Percentiles rank a stretch among this genome's conserved stretches.
Conservation (phyloP, 2,329 filamentous ascomycete species). For the Pseudogymnoascus sp. region DNA sequence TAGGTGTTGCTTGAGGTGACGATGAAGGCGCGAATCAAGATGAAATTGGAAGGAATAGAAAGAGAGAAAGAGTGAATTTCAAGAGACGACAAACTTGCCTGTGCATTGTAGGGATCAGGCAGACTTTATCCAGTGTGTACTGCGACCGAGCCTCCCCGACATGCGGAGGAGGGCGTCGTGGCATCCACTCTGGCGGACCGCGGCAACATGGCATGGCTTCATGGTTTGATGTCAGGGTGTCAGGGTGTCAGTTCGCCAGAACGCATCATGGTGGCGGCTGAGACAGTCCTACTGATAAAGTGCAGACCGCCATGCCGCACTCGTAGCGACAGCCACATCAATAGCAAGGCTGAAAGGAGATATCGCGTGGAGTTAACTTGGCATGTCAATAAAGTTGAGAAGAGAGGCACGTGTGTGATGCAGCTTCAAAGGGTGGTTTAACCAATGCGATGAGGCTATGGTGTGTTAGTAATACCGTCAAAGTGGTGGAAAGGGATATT, state of each 20-base stretch:
- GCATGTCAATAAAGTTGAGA: not conserved
- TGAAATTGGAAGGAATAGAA: not conserved
- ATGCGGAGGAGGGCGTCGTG: not conserved
- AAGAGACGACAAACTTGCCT: not conserved
- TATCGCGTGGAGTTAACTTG: not conserved
- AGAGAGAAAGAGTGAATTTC: not conserved
- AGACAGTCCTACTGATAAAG: not conserved
- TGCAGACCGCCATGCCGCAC: too few species aligned
- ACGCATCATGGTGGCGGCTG: not conserved
- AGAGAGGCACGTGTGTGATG: not conserved
- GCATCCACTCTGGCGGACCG: too few species aligned
- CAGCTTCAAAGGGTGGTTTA: too few species aligned
- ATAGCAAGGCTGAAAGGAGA: not conserved
- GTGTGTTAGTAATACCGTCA: too few species aligned
- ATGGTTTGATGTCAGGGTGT: not conserved
- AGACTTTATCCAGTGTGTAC: not conserved
- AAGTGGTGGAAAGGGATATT: too few species aligned
- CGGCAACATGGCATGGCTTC: too few species aligned
- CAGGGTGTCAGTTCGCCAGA: not conserved
- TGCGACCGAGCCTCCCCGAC: not conserved
- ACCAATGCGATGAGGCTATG: too few species aligned
- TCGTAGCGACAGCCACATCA: too few species aligned
- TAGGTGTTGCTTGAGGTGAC: not conserved
- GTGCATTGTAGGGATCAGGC: not conserved
- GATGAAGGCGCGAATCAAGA: not conserved